Evolutionary conservation across 2,329 filamentous ascomycete genomes (phyloP).

Genomic region (Lachnellula suecica): DNA sequence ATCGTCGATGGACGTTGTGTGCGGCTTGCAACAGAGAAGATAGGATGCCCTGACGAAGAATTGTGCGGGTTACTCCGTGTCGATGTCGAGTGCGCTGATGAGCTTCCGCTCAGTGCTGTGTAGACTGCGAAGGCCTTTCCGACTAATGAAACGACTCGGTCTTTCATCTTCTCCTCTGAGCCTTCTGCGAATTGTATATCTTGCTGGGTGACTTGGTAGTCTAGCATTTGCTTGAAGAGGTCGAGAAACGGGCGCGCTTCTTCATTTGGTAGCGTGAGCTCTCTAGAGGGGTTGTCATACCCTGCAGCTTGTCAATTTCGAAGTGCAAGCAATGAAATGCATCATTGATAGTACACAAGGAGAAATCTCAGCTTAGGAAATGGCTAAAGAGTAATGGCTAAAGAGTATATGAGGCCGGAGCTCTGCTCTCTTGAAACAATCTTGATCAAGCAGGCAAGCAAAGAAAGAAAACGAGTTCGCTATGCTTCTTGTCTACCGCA

Average conservation of each 20-base stretch:
- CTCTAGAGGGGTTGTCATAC: background rate
- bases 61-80: background rate
- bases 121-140: background rate
- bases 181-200: background rate
- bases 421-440: too few relatives aligned
- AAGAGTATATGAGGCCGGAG: too few relatives aligned
- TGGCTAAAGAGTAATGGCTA: too few relatives aligned
- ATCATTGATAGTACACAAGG: background rate
- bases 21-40: background rate
- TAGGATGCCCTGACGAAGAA: background rate
- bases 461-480: background rate
- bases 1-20: background rate
- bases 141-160: background rate
- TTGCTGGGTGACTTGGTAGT: background rate
- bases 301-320: background rate
- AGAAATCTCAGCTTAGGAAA: too few relatives aligned
- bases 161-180: background rate
- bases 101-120: background rate
- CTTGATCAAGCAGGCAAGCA: too few relatives aligned
- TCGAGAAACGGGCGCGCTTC: background rate
- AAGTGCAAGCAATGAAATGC: background rate
- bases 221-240: background rate
- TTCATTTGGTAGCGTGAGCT: background rate
- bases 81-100: background rate
- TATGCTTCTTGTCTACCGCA: background rate